A percentile compares a stretch with the other conserved stretches of the same genome.
phyloP scores from a whole-genome alignment of 148 eudicot genomes.

The Arbutus unedo region DNA sequence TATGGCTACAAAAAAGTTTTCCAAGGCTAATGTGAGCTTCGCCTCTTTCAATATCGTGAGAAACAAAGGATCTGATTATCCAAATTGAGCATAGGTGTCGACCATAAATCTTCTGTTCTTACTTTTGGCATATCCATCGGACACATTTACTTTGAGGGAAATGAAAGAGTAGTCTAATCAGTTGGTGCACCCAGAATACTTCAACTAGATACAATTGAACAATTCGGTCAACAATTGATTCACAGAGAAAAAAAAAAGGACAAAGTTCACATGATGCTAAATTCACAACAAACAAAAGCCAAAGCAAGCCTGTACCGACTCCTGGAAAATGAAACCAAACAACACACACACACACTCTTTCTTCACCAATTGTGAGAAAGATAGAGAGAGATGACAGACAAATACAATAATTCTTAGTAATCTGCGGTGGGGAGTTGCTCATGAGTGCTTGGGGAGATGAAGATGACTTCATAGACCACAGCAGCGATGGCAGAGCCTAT shows the following conservation, averaged over 20 bases:
- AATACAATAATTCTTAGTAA: conserved; percentile 9
- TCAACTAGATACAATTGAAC: background rate
- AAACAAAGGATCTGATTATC: background rate
- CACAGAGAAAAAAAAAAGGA: conserved; percentile 5
- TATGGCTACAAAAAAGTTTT: background rate
- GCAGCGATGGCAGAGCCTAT: conserved; percentile 53
- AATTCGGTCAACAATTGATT: conserved; percentile 12
- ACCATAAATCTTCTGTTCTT: background rate
- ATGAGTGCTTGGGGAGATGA: conserved; percentile 45
- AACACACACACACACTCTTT: conserved; percentile 3
- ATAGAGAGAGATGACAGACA: background rate
- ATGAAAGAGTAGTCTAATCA: background rate
- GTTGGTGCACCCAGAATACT: background rate
- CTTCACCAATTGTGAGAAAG: background rate
- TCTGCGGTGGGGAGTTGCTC: conserved; percentile 51
- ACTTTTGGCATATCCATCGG: background rate
- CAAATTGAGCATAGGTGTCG: background rate
- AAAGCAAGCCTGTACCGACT: background rate
- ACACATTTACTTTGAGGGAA: background rate
- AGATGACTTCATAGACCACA: conserved; percentile 43
- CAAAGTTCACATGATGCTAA: conserved; percentile 12
- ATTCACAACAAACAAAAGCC: conserved; percentile 25
- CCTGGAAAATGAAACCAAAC: conserved; percentile 12
- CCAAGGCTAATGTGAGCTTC: too few species aligned
- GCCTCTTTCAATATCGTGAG: background rate